Percentiles rank a stretch among this genome's conserved stretches.
Evolutionary conservation across 148 eudicot species (phyloP).

Genomic region (Silene conica): DNA sequence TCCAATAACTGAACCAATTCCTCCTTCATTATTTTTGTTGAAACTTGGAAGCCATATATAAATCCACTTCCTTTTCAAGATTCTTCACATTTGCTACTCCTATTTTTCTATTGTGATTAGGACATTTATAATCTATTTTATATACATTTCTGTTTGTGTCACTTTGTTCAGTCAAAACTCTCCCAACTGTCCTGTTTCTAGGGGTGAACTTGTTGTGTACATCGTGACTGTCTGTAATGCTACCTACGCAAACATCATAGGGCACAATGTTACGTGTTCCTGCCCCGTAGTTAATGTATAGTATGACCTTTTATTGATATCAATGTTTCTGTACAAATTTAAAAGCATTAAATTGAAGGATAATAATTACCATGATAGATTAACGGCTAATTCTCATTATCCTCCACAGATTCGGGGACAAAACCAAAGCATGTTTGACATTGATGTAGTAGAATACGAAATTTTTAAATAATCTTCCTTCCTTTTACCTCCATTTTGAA

Average conservation of each 20-base stretch:
- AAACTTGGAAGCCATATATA: not conserved
- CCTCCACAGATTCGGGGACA: too few relatives aligned
- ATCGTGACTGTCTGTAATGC: not conserved
- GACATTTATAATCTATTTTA: not conserved
- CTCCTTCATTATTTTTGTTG: not conserved
- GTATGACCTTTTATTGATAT: too few relatives aligned
- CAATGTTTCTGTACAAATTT: too few relatives aligned
- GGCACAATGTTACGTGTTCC: not conserved
- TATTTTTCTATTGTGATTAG: not conserved
- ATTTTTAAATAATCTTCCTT: not conserved
- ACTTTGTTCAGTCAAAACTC: not conserved
- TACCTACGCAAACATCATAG: not conserved
- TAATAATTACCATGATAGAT: too few relatives aligned
- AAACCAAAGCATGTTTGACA: too few relatives aligned
- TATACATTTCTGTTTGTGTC: not conserved
- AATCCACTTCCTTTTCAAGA: slow-evolving; percentile 4
- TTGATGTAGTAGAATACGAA: not conserved
- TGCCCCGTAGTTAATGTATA: not conserved
- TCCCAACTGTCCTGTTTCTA: not conserved
- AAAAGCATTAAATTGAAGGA: too few relatives aligned
- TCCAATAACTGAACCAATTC: slow-evolving; percentile 8
- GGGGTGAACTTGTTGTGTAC: not conserved
- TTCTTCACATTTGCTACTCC: not conserved
- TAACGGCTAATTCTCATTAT: too few relatives aligned
- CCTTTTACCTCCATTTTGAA: not conserved